Percentiles rank a stretch among this genome's conserved stretches.
These are phyloP conservation scores for Melaleuca alternifolia DNA, from an alignment of 345 rosid species.

Conservation along the genomic window DNA sequence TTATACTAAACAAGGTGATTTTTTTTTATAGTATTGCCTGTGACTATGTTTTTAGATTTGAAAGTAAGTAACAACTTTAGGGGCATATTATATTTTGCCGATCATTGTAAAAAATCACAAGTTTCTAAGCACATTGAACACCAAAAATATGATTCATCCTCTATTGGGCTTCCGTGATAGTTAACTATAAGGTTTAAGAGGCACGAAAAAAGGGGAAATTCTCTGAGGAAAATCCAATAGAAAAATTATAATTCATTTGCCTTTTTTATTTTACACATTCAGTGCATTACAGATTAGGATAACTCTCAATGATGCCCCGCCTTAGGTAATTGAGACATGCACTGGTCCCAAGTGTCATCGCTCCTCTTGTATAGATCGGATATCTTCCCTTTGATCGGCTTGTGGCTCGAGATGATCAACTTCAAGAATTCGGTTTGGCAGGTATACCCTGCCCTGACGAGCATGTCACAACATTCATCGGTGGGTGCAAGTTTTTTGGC, in stretches of 20 bases:
- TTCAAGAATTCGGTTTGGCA: background rate
- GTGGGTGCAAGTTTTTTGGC: background rate
- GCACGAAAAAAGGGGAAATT: no score
- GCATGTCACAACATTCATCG: background rate
- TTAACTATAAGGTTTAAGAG: background rate
- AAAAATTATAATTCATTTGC: no score
- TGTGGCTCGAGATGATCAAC: background rate
- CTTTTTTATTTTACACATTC: background rate
- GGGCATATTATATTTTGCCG: background rate
- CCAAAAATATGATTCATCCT: background rate
- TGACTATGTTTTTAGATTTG: background rate
- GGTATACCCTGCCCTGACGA: background rate
- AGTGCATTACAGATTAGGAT: background rate
- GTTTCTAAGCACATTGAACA: background rate
- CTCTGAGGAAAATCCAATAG: background rate
- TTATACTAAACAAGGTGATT: no score
- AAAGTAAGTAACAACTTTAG: background rate
- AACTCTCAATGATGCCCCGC: background rate
- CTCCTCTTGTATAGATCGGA: background rate
- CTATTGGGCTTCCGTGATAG: background rate
- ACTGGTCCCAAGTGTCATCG: background rate
- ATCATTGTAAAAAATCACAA: background rate
- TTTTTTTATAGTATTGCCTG: no score
- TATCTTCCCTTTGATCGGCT: background rate
- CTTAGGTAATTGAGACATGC: background rate